Evolutionary conservation across 805 yeast genomes (phyloP).

Genomic region (Pichia cephalocereana): DNA sequence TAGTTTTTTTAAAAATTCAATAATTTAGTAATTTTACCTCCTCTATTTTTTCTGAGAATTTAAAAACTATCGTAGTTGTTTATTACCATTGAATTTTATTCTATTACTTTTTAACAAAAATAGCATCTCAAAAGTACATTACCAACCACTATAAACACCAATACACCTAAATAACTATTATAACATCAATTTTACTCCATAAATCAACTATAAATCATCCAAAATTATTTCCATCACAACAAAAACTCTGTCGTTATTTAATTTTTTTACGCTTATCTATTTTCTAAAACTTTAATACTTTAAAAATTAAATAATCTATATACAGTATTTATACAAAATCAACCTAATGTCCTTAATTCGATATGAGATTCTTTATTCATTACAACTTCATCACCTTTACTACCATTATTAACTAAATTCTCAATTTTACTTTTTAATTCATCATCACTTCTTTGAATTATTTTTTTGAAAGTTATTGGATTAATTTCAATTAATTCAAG

Average conservation of each 20-base stretch:
- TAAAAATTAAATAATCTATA: neutral
- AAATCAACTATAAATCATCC: too few species aligned
- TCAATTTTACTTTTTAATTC: constrained; percentile 36
- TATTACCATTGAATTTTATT: too few species aligned
- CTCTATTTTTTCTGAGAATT: too few species aligned
- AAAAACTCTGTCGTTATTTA: neutral
- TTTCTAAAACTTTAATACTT: neutral
- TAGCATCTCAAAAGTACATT: too few species aligned
- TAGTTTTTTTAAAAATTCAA: too few species aligned
- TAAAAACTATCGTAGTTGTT: too few species aligned
- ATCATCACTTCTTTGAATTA: constrained; percentile 30
- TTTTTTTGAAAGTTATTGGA: constrained; percentile 40
- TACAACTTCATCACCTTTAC: neutral
- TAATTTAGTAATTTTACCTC: too few species aligned
- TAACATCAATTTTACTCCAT: too few species aligned
- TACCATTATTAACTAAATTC: constrained; percentile 29
- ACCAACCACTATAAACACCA: too few species aligned
- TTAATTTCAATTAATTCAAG: constrained; percentile 36
- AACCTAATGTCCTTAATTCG: constrained; percentile 41
- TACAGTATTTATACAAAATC: neutral
- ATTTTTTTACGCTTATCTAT: neutral
- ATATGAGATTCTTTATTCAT: constrained; percentile 29
- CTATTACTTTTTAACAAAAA: too few species aligned
- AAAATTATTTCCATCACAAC: too few species aligned
- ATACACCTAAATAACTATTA: too few species aligned